Conservation (phyloP, 257 asterid genomes). For the Rauvolfia tetraphylla region DNA sequence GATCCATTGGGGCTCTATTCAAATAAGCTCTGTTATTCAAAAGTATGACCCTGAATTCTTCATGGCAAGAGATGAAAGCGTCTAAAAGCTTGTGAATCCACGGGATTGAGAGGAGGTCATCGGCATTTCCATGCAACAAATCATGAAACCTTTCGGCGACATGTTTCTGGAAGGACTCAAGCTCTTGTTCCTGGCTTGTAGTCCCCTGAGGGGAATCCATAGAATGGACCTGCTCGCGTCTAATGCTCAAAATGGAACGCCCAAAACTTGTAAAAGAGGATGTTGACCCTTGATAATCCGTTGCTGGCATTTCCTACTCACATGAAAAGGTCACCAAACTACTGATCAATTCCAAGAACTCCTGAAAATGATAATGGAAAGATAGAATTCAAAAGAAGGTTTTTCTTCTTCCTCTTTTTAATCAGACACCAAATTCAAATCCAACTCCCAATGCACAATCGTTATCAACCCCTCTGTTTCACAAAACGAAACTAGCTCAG, state of each 20-base stretch:
- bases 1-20: slow-evolving; percentile 63
- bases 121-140: slow-evolving; percentile 33
- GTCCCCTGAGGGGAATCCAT: slow-evolving; percentile 55
- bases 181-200: slow-evolving; percentile 41
- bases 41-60: slow-evolving; percentile 61
- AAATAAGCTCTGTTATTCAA: slow-evolving; percentile 37
- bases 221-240: slow-evolving; percentile 76
- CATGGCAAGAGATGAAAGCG: slow-evolving; percentile 68
- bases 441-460: not conserved
- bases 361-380: slow-evolving; percentile 5
- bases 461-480: not conserved
- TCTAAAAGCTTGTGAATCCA: slow-evolving; percentile 82
- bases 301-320: slow-evolving; percentile 65
- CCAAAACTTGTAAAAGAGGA: slow-evolving; percentile 51
- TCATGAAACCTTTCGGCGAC: slow-evolving; percentile 57
- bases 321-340: slow-evolving; percentile 16
- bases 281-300: slow-evolving; percentile 60
- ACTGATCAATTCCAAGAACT: slow-evolving; percentile 3
- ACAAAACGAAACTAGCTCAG: not conserved
- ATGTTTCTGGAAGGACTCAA: slow-evolving; percentile 63
- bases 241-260: slow-evolving; percentile 54
- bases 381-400: not conserved
- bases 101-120: slow-evolving; percentile 55
- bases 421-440: not conserved
- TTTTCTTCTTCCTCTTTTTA: not conserved